These are phyloP conservation scores for Delitschia confertaspora DNA, from an alignment of 495 filamentous ascomycete species.

Conservation along the genomic window DNA sequence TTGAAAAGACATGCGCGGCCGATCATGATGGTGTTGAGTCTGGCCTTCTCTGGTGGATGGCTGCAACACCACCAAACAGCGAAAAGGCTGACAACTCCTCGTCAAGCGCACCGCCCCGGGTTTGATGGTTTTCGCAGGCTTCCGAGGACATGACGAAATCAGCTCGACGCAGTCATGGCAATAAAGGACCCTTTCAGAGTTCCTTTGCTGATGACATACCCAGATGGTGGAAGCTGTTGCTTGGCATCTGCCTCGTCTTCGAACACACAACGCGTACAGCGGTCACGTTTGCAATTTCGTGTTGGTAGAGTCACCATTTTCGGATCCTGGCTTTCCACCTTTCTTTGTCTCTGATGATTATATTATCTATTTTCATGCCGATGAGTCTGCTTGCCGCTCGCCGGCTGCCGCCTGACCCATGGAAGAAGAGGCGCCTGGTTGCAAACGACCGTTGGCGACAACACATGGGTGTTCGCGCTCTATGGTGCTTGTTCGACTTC, in stretches of 20 bases:
- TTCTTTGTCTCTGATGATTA: slow-evolving; percentile 4
- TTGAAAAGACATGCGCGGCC: too few species aligned
- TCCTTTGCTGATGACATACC: too few species aligned
- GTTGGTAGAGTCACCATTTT: slow-evolving; percentile 21
- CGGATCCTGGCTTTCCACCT: neutral
- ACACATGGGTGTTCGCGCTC: slow-evolving; percentile 14
- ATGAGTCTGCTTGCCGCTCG: neutral
- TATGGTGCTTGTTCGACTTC: slow-evolving; percentile 2
- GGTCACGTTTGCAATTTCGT: slow-evolving; percentile 27
- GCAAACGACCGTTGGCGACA: slow-evolving; percentile 11
- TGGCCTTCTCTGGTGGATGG: too few species aligned
- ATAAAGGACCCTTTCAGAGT: too few species aligned
- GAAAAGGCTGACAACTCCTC: slow-evolving; percentile 22
- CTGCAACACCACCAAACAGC: neutral
- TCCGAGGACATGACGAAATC: slow-evolving; percentile 25
- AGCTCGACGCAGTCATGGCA: too few species aligned
- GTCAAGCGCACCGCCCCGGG: slow-evolving; percentile 24
- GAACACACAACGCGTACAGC: neutral
- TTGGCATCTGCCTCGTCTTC: slow-evolving; percentile 2
- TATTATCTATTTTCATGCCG: neutral
- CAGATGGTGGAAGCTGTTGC: neutral
- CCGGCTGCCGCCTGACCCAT: neutral
- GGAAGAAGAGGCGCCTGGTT: slow-evolving; percentile 2
- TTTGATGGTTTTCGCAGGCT: slow-evolving; percentile 17
- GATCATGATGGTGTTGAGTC: too few species aligned